phyloP scores from a whole-genome alignment of 768 basidiomycete species.

The Gloeopeniophorella convolvens region DNA sequence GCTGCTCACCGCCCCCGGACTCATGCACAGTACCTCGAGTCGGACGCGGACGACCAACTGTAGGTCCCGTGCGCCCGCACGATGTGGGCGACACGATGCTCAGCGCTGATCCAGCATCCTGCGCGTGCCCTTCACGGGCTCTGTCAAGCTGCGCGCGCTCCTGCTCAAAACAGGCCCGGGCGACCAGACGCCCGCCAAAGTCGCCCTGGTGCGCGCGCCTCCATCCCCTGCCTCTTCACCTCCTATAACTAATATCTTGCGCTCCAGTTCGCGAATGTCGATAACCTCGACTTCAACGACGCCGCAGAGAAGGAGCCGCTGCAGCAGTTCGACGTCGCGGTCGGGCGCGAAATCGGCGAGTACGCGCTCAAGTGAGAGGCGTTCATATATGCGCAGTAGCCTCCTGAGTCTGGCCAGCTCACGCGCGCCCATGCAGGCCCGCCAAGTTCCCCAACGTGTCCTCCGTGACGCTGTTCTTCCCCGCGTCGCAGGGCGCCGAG shows the following conservation, averaged over 20 bases:
- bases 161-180: slow-evolving; percentile 80
- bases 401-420: no score
- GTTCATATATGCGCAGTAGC: no score
- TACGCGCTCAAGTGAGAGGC: slow-evolving; percentile 68
- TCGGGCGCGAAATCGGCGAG: slow-evolving; percentile 74
- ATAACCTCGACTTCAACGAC: slow-evolving; percentile 79
- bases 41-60: slow-evolving; percentile 90
- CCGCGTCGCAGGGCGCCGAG: slow-evolving; percentile 73
- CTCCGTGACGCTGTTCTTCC: slow-evolving; percentile 77
- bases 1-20: no score
- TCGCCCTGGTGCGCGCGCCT: slow-evolving; percentile 51
- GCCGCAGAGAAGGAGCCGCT: slow-evolving; percentile 52
- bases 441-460: slow-evolving; percentile 83
- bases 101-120: slow-evolving; percentile 49
- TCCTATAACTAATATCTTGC: neutral
- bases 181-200: slow-evolving; percentile 67
- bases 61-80: slow-evolving; percentile 28
- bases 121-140: slow-evolving; percentile 81
- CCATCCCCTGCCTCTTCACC: neutral
- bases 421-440: slow-evolving; percentile 40
- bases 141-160: slow-evolving; percentile 76
- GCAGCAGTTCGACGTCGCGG: slow-evolving; percentile 67
- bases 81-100: neutral
- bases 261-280: slow-evolving; percentile 65
- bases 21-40: slow-evolving; percentile 69